phyloP scores from a whole-genome alignment of 805 yeast species.

The Candida koratica region DNA sequence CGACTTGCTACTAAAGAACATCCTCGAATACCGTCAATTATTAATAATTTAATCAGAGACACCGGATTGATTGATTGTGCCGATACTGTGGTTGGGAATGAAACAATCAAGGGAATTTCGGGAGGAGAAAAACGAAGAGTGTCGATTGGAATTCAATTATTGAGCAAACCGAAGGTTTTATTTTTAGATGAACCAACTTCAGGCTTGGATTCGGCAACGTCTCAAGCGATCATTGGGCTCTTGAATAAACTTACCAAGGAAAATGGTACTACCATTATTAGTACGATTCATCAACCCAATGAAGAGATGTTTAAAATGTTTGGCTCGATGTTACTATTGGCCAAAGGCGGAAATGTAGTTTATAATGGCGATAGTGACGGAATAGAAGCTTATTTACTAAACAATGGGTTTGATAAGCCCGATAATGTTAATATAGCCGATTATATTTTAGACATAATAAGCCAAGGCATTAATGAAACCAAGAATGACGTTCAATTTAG shows the following conservation, averaged over 20 bases:
- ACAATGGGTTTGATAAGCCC: conserved; percentile 50
- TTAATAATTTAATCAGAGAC: conserved; percentile 56
- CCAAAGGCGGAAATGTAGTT: conserved; percentile 68
- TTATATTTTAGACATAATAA: conserved; percentile 63
- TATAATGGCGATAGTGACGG: conserved; percentile 55
- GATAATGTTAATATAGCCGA: conserved; percentile 68
- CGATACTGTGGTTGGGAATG: conserved; percentile 51
- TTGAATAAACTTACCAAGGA: conserved; percentile 51
- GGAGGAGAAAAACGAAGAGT: conserved; percentile 73
- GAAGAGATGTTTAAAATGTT: conserved; percentile 59
- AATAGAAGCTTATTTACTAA: conserved; percentile 46
- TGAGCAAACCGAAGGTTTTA: conserved; percentile 66
- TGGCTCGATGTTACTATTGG: conserved; percentile 68
- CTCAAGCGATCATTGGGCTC: conserved; percentile 61
- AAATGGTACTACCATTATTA: conserved; percentile 61
- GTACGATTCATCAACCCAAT: conserved; percentile 84
- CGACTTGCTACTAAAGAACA: conserved; percentile 48
- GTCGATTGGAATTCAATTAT: conserved; percentile 73
- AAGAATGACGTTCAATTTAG: conserved; percentile 20
- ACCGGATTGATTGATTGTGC: conserved; percentile 75
- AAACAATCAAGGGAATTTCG: conserved; percentile 36
- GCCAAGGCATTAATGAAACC: conserved; percentile 35
- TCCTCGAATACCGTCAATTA: conserved; percentile 41
- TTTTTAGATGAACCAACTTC: conserved; percentile 87
- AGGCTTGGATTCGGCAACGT: conserved; percentile 79